Conservation (phyloP, 2,329 filamentous ascomycete species). For the Rugonectria rugulosa region DNA sequence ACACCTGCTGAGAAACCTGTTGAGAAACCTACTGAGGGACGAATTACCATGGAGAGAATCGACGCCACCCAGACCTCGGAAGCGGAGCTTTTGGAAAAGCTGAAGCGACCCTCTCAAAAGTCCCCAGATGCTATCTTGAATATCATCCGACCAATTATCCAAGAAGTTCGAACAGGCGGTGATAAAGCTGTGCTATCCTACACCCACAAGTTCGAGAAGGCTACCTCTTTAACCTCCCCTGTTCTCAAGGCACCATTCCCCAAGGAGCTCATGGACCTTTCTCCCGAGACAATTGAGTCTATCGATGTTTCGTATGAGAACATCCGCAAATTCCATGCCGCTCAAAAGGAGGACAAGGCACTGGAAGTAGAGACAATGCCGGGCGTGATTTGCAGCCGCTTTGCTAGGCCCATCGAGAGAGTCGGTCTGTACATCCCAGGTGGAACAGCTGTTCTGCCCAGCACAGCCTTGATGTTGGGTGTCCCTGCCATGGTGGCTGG, state of each 20-base stretch:
- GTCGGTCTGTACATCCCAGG: slow-evolving; percentile 98
- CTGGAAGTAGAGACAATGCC: slow-evolving; percentile 97
- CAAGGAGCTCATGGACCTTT: slow-evolving; percentile 81
- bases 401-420: slow-evolving; percentile 88
- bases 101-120: slow-evolving; percentile 91
- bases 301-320: slow-evolving; percentile 95
- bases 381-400: slow-evolving; percentile 92
- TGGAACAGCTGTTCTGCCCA: slow-evolving; percentile 95
- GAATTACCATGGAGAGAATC: slow-evolving; percentile 85
- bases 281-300: slow-evolving; percentile 85
- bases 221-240: slow-evolving; percentile 86
- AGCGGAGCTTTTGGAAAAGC: slow-evolving; percentile 72
- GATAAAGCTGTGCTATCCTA: slow-evolving; percentile 91
- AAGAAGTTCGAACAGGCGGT: slow-evolving; percentile 82
- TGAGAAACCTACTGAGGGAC: slow-evolving; percentile 51
- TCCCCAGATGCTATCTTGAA: slow-evolving; percentile 93
- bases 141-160: slow-evolving; percentile 90
- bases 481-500: slow-evolving; percentile 98
- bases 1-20: slow-evolving; percentile 46
- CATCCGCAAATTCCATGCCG: slow-evolving; percentile 91
- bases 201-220: slow-evolving; percentile 98
- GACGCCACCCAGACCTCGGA: slow-evolving; percentile 70
- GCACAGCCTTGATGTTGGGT: slow-evolving; percentile 96
- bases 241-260: slow-evolving; percentile 92
- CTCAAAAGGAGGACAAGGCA: slow-evolving; percentile 84